Base-by-base conservation (phyloP, 1,284 basidiomycete species). In the Ceratorhiza oryzae-sativae region DNA sequence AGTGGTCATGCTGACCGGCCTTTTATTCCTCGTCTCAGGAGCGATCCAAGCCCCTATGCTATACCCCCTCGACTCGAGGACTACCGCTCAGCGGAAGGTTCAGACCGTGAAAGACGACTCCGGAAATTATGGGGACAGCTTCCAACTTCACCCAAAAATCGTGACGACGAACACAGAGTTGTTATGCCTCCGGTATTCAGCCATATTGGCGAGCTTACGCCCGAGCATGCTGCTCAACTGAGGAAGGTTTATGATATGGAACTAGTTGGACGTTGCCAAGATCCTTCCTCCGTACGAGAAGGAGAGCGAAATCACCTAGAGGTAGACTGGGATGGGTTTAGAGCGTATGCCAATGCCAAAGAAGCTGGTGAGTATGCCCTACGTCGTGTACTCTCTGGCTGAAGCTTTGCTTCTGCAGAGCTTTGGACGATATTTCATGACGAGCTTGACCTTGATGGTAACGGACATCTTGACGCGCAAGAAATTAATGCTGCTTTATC, bases 351-450 rank as follows among this genome's bases (percentile, higher is more conserved):
- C 48, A 85, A 90, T 76, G 84, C 84, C 73, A 93, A 93, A 80
- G 92, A 93, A 84, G 85, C 83, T 72, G 91, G 91, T 90, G 49
- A 12, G 41, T 45, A 23, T 72, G 72, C 60, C 27, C 72, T 49
- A 72, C 71, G 27, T n/a, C 55, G 41, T 53, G 49, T 20, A 42
- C n/a, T 71, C 73, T 74, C 77, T 71, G 74, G 77, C 45, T 78
- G 79, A 74, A 73, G 77, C 71, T 79, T 76, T 79, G 79, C 79
- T 60, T 75, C 80, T 73, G 75, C 77, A 90, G 93, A 96, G 80
- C 83, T 96, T 55, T 96, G 95, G 94, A 84, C 87, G 70, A 89
- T 94, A 73, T 96, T 97, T 80, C 93, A 95, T 77, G 87, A 92
- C 75, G 89, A 94, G 76, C 85, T 96, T 45, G 94, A 96, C 81